A percentile compares a stretch with the other conserved stretches of the same genome.
These are phyloP conservation scores for Cytospora mali DNA, from an alignment of 2,329 filamentous ascomycete species.

Conservation along the genomic window DNA sequence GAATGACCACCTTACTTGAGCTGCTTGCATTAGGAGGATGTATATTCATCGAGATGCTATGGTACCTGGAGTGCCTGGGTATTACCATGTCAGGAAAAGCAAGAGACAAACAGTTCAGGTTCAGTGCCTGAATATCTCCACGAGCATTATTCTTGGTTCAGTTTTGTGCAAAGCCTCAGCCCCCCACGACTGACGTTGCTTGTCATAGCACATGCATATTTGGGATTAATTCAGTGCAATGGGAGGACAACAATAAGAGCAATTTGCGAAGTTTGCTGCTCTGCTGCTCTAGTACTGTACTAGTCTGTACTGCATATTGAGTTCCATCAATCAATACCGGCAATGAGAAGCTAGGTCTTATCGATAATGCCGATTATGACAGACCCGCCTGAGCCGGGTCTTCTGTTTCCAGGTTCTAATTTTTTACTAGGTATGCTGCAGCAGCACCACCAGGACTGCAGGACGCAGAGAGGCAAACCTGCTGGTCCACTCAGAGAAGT, in stretches of 20 bases:
- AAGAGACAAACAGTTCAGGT: not conserved
- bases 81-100: not conserved
- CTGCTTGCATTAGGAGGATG: not conserved
- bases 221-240: not conserved
- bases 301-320: too few relatives aligned
- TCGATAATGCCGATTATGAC: conserved; percentile 5
- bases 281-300: not conserved
- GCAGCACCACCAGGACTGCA: too few relatives aligned
- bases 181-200: too few relatives aligned
- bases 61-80: not conserved
- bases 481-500: too few relatives aligned
- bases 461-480: not conserved
- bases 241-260: not conserved
- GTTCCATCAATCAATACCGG: not conserved
- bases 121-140: not conserved
- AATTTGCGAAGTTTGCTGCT: not conserved
- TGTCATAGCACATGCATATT: not conserved
- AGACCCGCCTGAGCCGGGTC: conserved; percentile 3
- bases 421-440: not conserved
- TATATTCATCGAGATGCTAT: conserved; percentile 10
- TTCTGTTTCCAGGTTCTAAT: not conserved
- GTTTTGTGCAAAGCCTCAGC: not conserved
- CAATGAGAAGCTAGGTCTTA: conserved; percentile 2
- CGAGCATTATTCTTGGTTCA: not conserved
- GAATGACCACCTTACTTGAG: too few relatives aligned